Percentiles rank a stretch among this genome's conserved stretches.
Conservation (phyloP, 2,329 filamentous ascomycete species). For the Colletotrichum theobromicola region DNA sequence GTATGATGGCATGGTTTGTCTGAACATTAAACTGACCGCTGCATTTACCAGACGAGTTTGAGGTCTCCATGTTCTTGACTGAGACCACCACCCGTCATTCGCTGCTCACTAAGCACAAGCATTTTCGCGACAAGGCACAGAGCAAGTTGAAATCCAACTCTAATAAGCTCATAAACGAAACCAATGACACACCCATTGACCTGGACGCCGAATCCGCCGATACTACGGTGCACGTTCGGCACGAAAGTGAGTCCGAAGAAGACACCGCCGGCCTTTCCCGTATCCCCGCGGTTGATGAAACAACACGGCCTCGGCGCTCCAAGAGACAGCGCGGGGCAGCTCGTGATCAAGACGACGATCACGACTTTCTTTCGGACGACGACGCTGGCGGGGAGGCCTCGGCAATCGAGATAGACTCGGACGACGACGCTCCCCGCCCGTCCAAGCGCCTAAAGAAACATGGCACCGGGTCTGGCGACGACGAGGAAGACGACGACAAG, state of each 20-base stretch:
- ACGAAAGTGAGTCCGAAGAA: conserved; percentile 66
- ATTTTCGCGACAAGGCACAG: conserved; percentile 65
- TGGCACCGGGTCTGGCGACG: conserved; percentile 29
- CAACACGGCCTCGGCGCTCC: conserved; percentile 21
- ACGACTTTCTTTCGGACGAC: conserved; percentile 32
- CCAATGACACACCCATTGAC: conserved; percentile 58
- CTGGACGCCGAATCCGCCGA: conserved; percentile 47
- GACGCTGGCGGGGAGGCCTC: conserved; percentile 33
- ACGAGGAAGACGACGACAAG: conserved; percentile 69
- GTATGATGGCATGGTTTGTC: neutral
- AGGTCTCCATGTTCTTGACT: conserved; percentile 92
- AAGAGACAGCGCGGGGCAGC: conserved; percentile 28
- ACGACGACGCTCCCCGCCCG: conserved; percentile 43
- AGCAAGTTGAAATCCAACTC: conserved; percentile 66
- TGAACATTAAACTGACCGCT: neutral
- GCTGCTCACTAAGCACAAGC: conserved; percentile 84
- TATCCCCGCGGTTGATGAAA: conserved; percentile 53
- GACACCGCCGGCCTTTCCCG: conserved; percentile 58
- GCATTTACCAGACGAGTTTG: conserved; percentile 78
- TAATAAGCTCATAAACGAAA: conserved; percentile 62
- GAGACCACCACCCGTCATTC: conserved; percentile 86
- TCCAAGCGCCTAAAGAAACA: conserved; percentile 51
- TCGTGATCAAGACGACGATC: conserved; percentile 34
- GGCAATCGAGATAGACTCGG: conserved; percentile 43
- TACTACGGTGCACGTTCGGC: conserved; percentile 45